A percentile compares a stretch with the other conserved stretches of the same genome.
These are phyloP conservation scores for Mariannaea elegans DNA, from an alignment of 2,329 filamentous ascomycete genomes.

Conservation along the genomic window DNA sequence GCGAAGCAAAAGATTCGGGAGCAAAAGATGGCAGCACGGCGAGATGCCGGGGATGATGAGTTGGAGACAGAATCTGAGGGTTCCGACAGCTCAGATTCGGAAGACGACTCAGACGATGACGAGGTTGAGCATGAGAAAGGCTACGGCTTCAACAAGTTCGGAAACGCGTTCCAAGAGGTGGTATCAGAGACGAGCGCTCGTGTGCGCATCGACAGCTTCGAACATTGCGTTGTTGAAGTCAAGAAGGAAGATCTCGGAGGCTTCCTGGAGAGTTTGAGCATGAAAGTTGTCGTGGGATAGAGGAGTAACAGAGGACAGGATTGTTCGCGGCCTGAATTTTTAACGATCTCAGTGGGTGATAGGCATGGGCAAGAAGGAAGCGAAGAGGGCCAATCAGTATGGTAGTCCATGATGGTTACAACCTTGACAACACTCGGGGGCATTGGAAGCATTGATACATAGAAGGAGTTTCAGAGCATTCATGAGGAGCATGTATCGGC, in stretches of 20 bases:
- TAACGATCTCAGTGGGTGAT: slow-evolving; percentile 3
- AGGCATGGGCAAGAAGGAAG: slow-evolving; percentile 8
- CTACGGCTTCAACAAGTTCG: slow-evolving; percentile 87
- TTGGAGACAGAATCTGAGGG: slow-evolving; percentile 55
- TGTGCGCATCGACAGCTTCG: slow-evolving; percentile 94
- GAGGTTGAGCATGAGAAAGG: slow-evolving; percentile 66
- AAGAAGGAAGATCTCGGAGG: slow-evolving; percentile 91
- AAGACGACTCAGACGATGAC: slow-evolving; percentile 62
- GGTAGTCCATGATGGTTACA: slow-evolving; percentile 1
- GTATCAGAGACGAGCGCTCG: slow-evolving; percentile 89
- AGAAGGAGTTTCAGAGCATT: slow-evolving; percentile 20
- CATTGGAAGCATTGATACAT: not conserved
- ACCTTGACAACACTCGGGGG: not conserved
- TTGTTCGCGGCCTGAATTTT: not conserved
- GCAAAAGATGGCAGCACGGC: slow-evolving; percentile 69
- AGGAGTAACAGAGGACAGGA: not conserved
- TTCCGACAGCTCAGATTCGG: slow-evolving; percentile 52
- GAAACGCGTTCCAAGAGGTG: slow-evolving; percentile 94
- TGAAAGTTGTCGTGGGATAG: slow-evolving; percentile 82
- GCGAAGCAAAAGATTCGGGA: slow-evolving; percentile 67
- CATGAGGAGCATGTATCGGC: slow-evolving; percentile 22
- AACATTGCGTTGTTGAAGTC: slow-evolving; percentile 98
- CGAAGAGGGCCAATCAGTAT: slow-evolving; percentile 5
- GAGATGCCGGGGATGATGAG: slow-evolving; percentile 56
- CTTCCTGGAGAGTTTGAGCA: slow-evolving; percentile 90